phyloP scores from a whole-genome alignment of 768 basidiomycete species.

The Tricholoma furcatifolium region DNA sequence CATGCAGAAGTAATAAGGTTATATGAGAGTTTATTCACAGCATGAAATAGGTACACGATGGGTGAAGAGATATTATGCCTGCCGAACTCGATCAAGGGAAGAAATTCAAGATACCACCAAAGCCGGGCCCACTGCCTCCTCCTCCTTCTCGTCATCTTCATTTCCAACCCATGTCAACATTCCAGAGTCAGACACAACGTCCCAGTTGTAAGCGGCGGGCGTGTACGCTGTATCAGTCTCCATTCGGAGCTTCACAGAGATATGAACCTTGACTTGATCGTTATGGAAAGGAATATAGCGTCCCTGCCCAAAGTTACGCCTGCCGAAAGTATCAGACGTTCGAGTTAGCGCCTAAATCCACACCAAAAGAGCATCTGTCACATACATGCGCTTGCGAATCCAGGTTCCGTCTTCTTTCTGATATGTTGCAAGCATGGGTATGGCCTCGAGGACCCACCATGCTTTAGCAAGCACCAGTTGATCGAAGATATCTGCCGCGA shows the following conservation, averaged over 20 bases:
- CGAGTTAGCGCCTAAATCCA: neutral
- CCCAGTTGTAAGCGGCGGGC: conserved; percentile 20
- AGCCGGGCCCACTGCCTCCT: neutral
- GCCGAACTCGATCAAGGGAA: too few species aligned
- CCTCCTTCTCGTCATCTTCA: conserved; percentile 1
- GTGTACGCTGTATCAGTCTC: conserved; percentile 4
- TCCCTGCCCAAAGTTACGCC: conserved; percentile 28
- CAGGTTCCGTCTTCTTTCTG: conserved; percentile 22
- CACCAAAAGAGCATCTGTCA: neutral
- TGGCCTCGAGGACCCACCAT: conserved; percentile 26
- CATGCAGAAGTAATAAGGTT: too few species aligned
- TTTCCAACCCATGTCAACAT: conserved; percentile 16
- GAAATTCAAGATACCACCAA: neutral
- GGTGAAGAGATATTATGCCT: too few species aligned
- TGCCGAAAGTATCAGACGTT: conserved; percentile 7
- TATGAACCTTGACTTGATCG: conserved; percentile 23
- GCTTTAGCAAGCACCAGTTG: conserved; percentile 16
- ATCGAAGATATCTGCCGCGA: conserved; percentile 19
- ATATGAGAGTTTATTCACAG: neutral
- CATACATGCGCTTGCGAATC: conserved; percentile 24
- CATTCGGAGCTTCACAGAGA: conserved; percentile 18
- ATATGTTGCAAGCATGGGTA: conserved; percentile 23
- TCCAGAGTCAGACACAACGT: conserved; percentile 6
- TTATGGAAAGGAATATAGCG: conserved; percentile 25
- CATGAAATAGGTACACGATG: neutral